Evolutionary conservation across 805 yeast genomes (phyloP), one percentile per base, ranked within the genome.

Genomic region (Sungouiella thailandica): DNA sequence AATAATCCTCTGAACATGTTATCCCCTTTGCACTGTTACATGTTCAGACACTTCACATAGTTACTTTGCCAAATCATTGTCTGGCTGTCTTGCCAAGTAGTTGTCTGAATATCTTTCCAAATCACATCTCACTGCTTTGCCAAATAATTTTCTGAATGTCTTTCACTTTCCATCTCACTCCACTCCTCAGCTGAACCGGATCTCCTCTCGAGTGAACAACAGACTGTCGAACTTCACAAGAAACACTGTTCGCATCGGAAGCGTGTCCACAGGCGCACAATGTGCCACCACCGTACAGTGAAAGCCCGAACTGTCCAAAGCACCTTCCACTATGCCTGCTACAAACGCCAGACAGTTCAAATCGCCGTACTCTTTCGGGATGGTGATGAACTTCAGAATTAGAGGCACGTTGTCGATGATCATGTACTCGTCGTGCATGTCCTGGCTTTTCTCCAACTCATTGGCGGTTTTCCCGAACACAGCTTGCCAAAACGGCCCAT

Each of bases 261-360:
- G 52, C 3, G 68, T 73, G 2, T 72, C 81, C 2, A 69, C 57
- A 1, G 84, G 83, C 12, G 80, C 85, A 0, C 80, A 70, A 50
- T 87, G 95, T 1, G 96, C 95, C n/a, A 83, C 75, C 6, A 87
- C 95, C 29, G 63, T 67, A 10, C 90, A 88, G 35, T 72, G 77
- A 51, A 85, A 85, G 42, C 78, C 78, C 2, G 85, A 67, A 4
- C 82, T 68, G 48, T 83, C 93, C 37, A 87, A 61, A 1, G 86
- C 78, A 0, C 94, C 95, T 54, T 87, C 95, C 25, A 86, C 70
- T 11, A 87, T 71, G 0, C 96, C 96, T 0, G 95, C 95, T 1
- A 80, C 75, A 52, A 83, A 84, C 0, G 95, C 89, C 11, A 82
- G 79, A 50, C 93, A 83, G 51, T 83, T 84, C 49, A 86, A 68